Base-by-base conservation (phyloP, 768 basidiomycete genomes). In the Boletus tomentosulus region DNA sequence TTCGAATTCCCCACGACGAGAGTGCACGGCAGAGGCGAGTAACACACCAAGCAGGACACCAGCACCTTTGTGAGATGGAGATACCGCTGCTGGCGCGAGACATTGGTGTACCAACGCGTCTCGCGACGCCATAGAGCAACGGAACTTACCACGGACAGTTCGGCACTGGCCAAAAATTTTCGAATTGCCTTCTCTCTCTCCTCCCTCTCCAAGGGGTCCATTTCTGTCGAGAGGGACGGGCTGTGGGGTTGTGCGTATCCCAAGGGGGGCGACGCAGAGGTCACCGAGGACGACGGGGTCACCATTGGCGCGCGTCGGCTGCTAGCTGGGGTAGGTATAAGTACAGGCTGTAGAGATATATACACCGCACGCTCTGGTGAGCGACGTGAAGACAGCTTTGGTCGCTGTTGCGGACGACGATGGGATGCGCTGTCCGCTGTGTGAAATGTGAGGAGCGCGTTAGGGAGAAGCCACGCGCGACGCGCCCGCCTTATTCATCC, bases 231-330 rank as follows among this genome's bases (percentile, higher is more conserved):
- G 60, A 75, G 61, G 30, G 72, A 70, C 51, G 73, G 63, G 44
- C 72, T 69, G 69, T 72, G 60, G 33, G 70, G 78, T 54, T 78
- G 77, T 54, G 82, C 74, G 75, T 80, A 87, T 66, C 79, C 71
- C 68, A 84, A 76, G 58, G 85, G 84, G 25, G 89, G 89, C 47
- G 89, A 92, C 64, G 86, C 84, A 54, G 89, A 89, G 67, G 89
- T 91, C 63, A 86, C 79, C 57, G 88, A 87, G 62, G 87, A 90
- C 57, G 86, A 82, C 53, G 89, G 86, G 37, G 88, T 85, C 64
- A 87, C 84, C 89, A 90, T 91, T 62, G 64, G 57, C 56, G 68
- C 68, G 68, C 70, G 70, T 63, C 69, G 30, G 52, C 11, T 43
- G 47, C 7, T 50, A 50, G 24, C 24, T 39, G 11, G n/a, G 10